Evolutionary conservation across 768 basidiomycete genomes (phyloP), one percentile per base, ranked within the genome.

Genomic region (Naganishia onofrii): DNA sequence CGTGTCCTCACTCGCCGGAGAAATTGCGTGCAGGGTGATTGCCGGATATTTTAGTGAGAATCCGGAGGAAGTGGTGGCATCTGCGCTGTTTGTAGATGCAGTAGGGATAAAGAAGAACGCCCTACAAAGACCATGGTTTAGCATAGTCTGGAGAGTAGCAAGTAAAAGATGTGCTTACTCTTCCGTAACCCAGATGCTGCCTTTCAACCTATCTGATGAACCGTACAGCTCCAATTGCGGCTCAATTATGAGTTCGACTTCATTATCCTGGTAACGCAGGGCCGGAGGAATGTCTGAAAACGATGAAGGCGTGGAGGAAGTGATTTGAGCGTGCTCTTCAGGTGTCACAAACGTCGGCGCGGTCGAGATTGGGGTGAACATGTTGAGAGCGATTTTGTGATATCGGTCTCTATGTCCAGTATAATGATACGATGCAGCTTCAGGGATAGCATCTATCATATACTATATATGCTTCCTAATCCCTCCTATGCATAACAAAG

Each of bases 1-100:
- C 19, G 72, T 17, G 8, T 70, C 70, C 9, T 73, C 67, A 6
- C 87, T 86, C 2, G 85, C 84, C 54, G 92, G 88, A 0, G 93
- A 91, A 66, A 94, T 86, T 29, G 96, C 96, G 75, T 99, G 96
- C 1, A 99, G 86, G 0, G 92, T 95, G 77, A 99, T 90, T 6
- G 89, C 84, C 12, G 91, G 92, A 79, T 95, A 98, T 69, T 88
- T 84, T 77, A 98, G 86, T 73, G 90, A 87, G 81, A 97, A 89
- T 19, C 92, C 93, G 53, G 84, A 83, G 19, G 88, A 88, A 0
- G 67, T 60, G 0, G 87, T 83, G 13, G 85, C 76, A 2, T 90
- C 87, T 0, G 72, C 85, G 19, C 52, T 48, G 42, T 53, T 56
- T 29, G 48, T 9, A 17, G 36, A 68, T 21, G 63, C 70, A 73